Base-by-base conservation (phyloP, 257 asterid species). In the Capsicum rhomboideum region DNA sequence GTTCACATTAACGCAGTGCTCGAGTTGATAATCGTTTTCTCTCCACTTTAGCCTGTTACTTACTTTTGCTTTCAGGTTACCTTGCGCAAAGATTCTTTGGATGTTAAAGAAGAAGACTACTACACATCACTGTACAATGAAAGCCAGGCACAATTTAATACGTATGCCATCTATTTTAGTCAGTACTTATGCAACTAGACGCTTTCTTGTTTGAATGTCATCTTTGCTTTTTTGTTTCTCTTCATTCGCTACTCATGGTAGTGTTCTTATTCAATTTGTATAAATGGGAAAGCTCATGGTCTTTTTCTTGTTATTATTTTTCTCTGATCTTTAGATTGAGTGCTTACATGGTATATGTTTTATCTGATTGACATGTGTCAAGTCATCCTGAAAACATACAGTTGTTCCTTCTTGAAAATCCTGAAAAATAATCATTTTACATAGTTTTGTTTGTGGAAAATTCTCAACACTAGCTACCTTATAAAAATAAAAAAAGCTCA, bases 71-170 rank as follows among this genome's bases (percentile, higher is more conserved):
- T 85, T 89, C 90, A 96, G 99, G 94, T 94, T 58, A 89, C 90
- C 44, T 84, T 96, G 83, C 89, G 99, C 61, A 92, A 96, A 84
- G 98, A 94, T 88, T 86, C 91, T 46, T 87, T 96, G 88, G 99
- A 96, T 87, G 88, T 91, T 66, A 93, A 90, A 55, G 99, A 94
- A 91, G 98, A 94, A 88, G 98, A 96, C 87, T 96, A 94, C 85
- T 94, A 94, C 88, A 91, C 93, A 71, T 94, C 98, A 16, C 84
- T 96, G 55, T 96, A 94, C 91, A 96, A 90, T 44, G 98, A 94
- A 86, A 96, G 98, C 85, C 96, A 90, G 88, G 94, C 98, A 78
- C 97, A 96, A 86, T 94, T 96, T 85, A 92, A 94, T 87, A 92
- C 95, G 98, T 96, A 92, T 46, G 97, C 61, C 69, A 56, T 88